Percentiles rank a stretch among this genome's conserved stretches.
phyloP scores from a whole-genome alignment of 495 filamentous ascomycete species.

The Penicillium pancosmium region DNA sequence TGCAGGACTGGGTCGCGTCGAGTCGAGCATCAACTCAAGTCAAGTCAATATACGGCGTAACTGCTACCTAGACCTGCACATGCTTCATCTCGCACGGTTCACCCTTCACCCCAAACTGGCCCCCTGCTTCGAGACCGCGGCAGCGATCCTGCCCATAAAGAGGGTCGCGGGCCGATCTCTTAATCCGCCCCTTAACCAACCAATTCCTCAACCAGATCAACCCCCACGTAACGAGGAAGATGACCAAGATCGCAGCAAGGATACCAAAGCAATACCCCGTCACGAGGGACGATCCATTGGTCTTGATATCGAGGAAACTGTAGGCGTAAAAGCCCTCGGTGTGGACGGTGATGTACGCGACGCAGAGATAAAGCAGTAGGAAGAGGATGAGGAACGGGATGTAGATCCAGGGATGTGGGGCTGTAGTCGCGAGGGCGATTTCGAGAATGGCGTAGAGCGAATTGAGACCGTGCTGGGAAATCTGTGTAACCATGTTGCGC shows the following conservation, averaged over 20 bases:
- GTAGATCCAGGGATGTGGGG: constrained; percentile 50
- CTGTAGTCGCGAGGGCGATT: constrained; percentile 63
- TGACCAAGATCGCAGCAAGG: constrained; percentile 59
- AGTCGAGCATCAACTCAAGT: not conserved
- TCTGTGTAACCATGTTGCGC: constrained; percentile 30
- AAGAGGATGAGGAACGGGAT: constrained; percentile 47
- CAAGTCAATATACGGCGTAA: not conserved
- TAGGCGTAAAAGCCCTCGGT: constrained; percentile 77
- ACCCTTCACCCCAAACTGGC: not conserved
- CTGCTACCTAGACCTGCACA: constrained; percentile 7
- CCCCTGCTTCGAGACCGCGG: not conserved
- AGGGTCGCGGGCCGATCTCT: constrained; percentile 30
- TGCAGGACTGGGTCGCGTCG: not conserved
- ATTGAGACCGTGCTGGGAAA: constrained; percentile 77
- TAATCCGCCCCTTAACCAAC: constrained; percentile 37
- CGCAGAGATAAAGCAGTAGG: constrained; percentile 67
- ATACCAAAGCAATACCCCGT: constrained; percentile 60
- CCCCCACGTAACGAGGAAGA: constrained; percentile 60
- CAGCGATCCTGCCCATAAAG: not conserved
- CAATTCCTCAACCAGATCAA: constrained; percentile 56
- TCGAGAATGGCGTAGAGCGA: constrained; percentile 71
- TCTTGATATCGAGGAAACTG: constrained; percentile 65
- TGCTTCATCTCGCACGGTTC: constrained; percentile 14
- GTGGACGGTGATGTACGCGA: constrained; percentile 73
- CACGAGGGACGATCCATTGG: constrained; percentile 47